Evolutionary conservation across 2,329 filamentous ascomycete genomes (phyloP).

Genomic region (Xylariaceae sp.): DNA sequence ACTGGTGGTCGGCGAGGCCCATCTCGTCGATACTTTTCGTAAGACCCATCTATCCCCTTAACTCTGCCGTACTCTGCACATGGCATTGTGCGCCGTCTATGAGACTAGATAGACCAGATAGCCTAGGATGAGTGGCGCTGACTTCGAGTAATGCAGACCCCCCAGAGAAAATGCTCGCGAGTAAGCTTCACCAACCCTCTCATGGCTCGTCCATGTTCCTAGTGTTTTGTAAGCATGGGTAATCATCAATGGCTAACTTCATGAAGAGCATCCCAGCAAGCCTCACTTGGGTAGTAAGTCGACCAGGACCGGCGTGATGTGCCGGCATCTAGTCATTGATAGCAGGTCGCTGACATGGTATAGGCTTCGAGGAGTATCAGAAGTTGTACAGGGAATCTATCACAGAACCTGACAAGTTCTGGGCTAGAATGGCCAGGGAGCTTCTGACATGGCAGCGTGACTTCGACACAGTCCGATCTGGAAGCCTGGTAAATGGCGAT

Average conservation of each 20-base stretch:
- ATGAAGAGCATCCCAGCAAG: slow-evolving; percentile 62
- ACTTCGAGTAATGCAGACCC: slow-evolving; percentile 44
- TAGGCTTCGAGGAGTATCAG: slow-evolving; percentile 63
- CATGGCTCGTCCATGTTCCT: background rate
- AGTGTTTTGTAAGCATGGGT: background rate
- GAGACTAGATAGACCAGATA: background rate
- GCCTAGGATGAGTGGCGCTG: slow-evolving; percentile 17
- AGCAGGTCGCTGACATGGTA: slow-evolving; percentile 23
- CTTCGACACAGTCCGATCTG: slow-evolving; percentile 82
- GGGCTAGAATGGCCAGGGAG: slow-evolving; percentile 79
- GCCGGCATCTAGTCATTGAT: background rate
- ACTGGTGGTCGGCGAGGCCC: slow-evolving; percentile 67
- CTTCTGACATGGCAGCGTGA: slow-evolving; percentile 86
- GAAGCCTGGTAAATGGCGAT: slow-evolving; percentile 73
- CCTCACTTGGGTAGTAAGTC: slow-evolving; percentile 60
- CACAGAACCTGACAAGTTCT: slow-evolving; percentile 82
- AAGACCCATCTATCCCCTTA: slow-evolving; percentile 32
- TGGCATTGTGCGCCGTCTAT: background rate
- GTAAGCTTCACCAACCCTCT: slow-evolving; percentile 40
- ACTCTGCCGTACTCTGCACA: background rate
- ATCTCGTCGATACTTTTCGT: slow-evolving; percentile 70
- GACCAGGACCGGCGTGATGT: background rate
- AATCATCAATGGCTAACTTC: slow-evolving; percentile 25
- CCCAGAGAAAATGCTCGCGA: slow-evolving; percentile 61
- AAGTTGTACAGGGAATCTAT: slow-evolving; percentile 78